These are phyloP conservation scores for Dictyostelium intermedium DNA, from an alignment of 78 protist species.

Conservation along the genomic window DNA sequence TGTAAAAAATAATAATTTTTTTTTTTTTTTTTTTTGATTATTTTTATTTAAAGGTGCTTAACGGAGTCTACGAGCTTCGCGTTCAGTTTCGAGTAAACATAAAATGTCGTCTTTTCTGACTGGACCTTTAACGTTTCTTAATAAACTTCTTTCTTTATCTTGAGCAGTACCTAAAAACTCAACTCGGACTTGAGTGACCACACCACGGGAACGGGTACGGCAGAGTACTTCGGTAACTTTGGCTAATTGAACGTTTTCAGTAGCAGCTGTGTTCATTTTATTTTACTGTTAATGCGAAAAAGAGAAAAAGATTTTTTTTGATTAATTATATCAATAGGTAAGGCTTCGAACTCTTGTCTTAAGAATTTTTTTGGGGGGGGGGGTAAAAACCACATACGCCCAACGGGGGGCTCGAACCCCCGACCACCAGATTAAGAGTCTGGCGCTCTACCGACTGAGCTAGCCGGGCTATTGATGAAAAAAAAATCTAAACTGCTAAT, in stretches of 20 bases:
- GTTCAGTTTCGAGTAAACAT: constrained; percentile 92
- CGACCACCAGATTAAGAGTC: constrained; percentile 90
- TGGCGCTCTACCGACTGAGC: constrained; percentile 91
- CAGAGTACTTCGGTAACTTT: constrained; percentile 88
- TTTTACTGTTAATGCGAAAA: too few relatives aligned
- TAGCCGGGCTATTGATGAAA: constrained; percentile 81
- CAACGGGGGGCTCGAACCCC: constrained; percentile 82
- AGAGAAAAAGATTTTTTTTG: too few relatives aligned
- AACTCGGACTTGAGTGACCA: constrained; percentile 95
- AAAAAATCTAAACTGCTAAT: too few relatives aligned
- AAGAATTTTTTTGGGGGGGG: too few relatives aligned
- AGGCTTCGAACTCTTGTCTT: too few relatives aligned
- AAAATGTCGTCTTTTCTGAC: constrained; percentile 91
- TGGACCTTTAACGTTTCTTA: constrained; percentile 94
- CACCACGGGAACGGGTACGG: constrained; percentile 95
- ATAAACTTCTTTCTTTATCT: constrained; percentile 80
- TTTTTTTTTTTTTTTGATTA: too few relatives aligned
- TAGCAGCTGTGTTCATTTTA: constrained; percentile 42
- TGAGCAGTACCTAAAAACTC: constrained; percentile 83
- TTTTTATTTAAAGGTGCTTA: constrained; percentile 75
- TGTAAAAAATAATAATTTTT: too few relatives aligned
- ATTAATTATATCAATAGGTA: too few relatives aligned
- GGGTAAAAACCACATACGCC: too few relatives aligned
- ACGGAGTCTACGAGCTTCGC: constrained; percentile 95
- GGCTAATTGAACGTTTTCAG: constrained; percentile 85